A percentile compares a stretch with the other conserved stretches of the same genome.
Conservation (phyloP, 371 early-diverging fungal species). For the Phascolomyces articulosus region DNA sequence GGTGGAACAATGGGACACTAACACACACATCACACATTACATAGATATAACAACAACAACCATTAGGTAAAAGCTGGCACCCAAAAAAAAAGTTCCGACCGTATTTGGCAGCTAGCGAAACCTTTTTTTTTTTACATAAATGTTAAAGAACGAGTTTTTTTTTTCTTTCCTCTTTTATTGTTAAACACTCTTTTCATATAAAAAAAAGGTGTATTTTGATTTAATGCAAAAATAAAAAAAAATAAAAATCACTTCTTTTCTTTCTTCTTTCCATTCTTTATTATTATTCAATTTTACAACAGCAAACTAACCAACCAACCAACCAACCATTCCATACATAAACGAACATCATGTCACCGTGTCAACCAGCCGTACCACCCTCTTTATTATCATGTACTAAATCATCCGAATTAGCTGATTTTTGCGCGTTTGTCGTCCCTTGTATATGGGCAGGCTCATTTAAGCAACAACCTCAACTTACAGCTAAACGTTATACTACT, state of each 20-base stretch:
- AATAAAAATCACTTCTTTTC: no score
- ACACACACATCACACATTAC: not conserved
- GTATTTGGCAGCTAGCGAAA: constrained; percentile 10
- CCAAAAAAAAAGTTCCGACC: constrained; percentile 13
- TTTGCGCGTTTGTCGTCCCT: constrained; percentile 49
- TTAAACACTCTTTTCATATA: no score
- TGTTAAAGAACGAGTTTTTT: not conserved
- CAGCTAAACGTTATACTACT: constrained; percentile 33
- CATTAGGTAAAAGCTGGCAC: no score
- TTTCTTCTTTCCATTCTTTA: no score
- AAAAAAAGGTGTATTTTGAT: no score
- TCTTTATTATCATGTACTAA: constrained; percentile 20
- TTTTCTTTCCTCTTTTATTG: not conserved
- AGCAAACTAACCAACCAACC: no score
- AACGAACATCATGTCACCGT: constrained; percentile 8
- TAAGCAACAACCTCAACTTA: not conserved
- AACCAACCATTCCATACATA: not conserved
- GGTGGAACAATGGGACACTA: constrained; percentile 12
- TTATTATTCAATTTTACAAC: not conserved
- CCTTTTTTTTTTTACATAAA: constrained; percentile 9
- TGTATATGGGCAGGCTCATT: constrained; percentile 48
- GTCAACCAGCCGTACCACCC: constrained; percentile 6
- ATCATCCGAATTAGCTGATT: constrained; percentile 41
- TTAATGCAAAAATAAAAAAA: no score
- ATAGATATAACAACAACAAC: no score